A percentile compares a stretch with the other conserved stretches of the same genome.
phyloP scores from a whole-genome alignment of 768 basidiomycete genomes.

The Tulasnella sp. region DNA sequence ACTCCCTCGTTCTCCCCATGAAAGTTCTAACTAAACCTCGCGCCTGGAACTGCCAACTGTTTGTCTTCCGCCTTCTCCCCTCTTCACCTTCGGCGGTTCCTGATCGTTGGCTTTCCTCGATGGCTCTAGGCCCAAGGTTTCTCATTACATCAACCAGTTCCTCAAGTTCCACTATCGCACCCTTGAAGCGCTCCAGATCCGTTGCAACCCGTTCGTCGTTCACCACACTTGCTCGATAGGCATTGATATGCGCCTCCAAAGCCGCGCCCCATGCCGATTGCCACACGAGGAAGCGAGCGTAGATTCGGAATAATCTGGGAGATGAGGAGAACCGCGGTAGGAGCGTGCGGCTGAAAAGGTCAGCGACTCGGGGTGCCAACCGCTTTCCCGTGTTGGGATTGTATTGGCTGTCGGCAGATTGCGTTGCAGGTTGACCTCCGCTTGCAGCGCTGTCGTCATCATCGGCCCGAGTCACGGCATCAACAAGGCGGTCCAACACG shows the following conservation, averaged over 20 bases:
- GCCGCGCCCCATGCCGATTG: conserved; percentile 63
- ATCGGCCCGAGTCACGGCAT: conserved; percentile 56
- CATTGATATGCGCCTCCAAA: conserved; percentile 72
- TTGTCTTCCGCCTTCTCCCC: conserved; percentile 18
- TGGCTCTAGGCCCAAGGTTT: conserved; percentile 61
- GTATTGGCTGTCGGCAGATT: background rate
- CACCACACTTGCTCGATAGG: conserved; percentile 63
- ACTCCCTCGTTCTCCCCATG: conserved; percentile 67
- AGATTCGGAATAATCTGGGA: conserved; percentile 67
- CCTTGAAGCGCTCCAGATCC: conserved; percentile 56
- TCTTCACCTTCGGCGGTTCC: conserved; percentile 30
- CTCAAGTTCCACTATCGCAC: conserved; percentile 66
- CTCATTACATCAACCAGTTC: conserved; percentile 74
- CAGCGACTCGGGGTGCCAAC: conserved; percentile 50
- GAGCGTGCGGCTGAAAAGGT: conserved; percentile 66
- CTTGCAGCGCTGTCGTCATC: conserved; percentile 10
- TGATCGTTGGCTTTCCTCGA: conserved; percentile 18
- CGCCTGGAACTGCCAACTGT: conserved; percentile 70
- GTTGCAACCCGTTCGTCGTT: conserved; percentile 51
- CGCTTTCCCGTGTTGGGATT: conserved; percentile 58
- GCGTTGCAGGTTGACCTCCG: conserved; percentile 23
- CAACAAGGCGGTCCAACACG: conserved; percentile 79
- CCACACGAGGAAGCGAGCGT: conserved; percentile 70
- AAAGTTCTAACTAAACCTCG: conserved; percentile 82
- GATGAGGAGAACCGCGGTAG: conserved; percentile 66